Percentiles rank a stretch among this genome's conserved stretches.
Evolutionary conservation across 2,329 filamentous ascomycete genomes (phyloP).

Genomic region (Calycina herbarum): DNA sequence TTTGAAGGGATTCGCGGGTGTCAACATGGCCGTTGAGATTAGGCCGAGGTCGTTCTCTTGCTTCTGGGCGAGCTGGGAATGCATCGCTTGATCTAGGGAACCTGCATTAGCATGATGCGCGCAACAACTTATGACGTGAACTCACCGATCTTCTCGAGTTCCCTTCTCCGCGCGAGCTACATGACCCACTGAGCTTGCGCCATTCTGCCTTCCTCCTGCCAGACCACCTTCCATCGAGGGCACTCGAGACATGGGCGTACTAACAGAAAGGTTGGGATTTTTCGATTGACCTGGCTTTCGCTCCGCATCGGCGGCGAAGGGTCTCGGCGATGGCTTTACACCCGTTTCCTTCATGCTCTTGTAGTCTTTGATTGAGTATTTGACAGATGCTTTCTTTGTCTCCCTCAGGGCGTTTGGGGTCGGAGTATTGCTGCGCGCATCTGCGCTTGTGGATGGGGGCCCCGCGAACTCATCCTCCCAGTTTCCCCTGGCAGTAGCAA

Average conservation of each 20-base stretch:
- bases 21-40: conserved; percentile 26
- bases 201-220: conserved; percentile 27
- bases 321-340: conserved; percentile 28
- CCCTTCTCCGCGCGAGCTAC: conserved; percentile 9
- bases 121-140: background rate
- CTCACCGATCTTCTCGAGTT: conserved; percentile 18
- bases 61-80: conserved; percentile 15
- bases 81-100: conserved; percentile 20
- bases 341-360: conserved; percentile 35
- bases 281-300: conserved; percentile 23
- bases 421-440: conserved; percentile 31
- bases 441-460: conserved; percentile 24
- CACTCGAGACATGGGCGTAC: conserved; percentile 29
- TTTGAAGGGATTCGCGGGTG: conserved; percentile 12
- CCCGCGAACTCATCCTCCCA: conserved; percentile 33
- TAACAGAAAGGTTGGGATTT: conserved; percentile 23
- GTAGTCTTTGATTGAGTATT: conserved; percentile 37
- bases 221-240: conserved; percentile 27
- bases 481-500: conserved; percentile 29
- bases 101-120: conserved; percentile 16
- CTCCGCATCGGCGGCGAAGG: conserved; percentile 16
- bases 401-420: conserved; percentile 32
- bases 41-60: conserved; percentile 18
- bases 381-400: conserved; percentile 31
- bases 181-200: conserved; percentile 14